Evolutionary conservation across 306 rosid species (phyloP).

Genomic region (Castanea crenata): DNA sequence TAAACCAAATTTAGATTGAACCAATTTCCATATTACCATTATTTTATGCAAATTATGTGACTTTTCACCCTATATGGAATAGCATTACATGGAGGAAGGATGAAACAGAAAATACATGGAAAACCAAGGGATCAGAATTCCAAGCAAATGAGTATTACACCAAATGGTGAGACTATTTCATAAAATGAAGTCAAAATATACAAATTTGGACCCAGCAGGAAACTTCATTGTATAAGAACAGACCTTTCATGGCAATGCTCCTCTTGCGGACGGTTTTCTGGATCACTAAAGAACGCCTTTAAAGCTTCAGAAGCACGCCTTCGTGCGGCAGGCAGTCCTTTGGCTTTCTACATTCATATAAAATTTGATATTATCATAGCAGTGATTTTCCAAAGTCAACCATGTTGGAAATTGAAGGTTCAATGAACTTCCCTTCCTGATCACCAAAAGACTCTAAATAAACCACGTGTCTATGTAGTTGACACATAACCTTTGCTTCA

Average conservation of each 20-base stretch:
- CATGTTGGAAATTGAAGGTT: neutral
- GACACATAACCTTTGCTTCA: too few relatives aligned
- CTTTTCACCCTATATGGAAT: neutral
- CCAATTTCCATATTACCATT: neutral
- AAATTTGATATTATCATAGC: neutral
- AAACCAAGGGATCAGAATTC: neutral
- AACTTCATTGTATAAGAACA: slow-evolving; percentile 5
- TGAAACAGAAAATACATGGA: neutral
- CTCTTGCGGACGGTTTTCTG: slow-evolving; percentile 80
- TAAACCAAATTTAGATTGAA: neutral
- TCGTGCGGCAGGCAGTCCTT: slow-evolving; percentile 81
- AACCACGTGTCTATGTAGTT: neutral
- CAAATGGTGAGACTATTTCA: neutral
- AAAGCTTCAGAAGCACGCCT: slow-evolving; percentile 68
- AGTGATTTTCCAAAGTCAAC: neutral
- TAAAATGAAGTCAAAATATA: neutral
- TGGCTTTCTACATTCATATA: slow-evolving; percentile 63
- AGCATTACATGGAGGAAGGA: neutral
- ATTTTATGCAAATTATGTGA: neutral
- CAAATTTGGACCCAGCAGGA: neutral
- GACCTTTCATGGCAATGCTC: slow-evolving; percentile 90
- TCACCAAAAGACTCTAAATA: neutral
- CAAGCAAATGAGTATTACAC: neutral
- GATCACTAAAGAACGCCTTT: slow-evolving; percentile 84
- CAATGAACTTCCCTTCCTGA: neutral